Base-by-base conservation (phyloP, 345 rosid genomes). In the Iberis pinnata region DNA sequence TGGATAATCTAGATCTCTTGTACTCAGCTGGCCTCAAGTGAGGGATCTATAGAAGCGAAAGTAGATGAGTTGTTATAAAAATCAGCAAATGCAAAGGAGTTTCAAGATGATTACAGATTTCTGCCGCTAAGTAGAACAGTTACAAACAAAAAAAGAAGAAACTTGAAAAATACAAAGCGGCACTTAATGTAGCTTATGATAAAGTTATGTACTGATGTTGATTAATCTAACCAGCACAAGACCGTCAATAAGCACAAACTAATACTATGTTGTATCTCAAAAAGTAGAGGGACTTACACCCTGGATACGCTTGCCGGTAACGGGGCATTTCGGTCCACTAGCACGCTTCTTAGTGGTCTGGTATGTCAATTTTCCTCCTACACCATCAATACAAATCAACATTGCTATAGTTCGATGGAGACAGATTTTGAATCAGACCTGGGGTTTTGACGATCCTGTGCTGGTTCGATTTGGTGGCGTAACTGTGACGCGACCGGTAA, bases 401-500 rank as follows among this genome's bases (percentile, higher is more conserved):
- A 32, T 11, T 25, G 12, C 3, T 9, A 32, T 9, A 48, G 63
- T 61, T 49, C 59, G 12, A 11, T 3, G 22, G 4, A 22, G 12
- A 22, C 7, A 57, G 20, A 58, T 36, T 41, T 0, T 3, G 36
- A 26, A 5, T 24, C 22, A 5, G 38, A 85, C 92, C 97, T 2
- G 97, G 97, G 22, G 95, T 89, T 72, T 83, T 89, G 78, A 89
- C 88, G 67, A 83, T 70, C 54, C 89, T 72, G 69, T 89, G 93
- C 81, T 89, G 95, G 74, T 89, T 89, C 2, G 97, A 89, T 41
- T 78, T 89, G 52, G 95, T 89, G 72, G 95, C 97, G 47, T 89
- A 89, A 75, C 95, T 86, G 76, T 89, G 97, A 33, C 97, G 81
- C 48, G 71, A 71, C 41, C 97, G 81, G 68, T 86, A 86, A 0